Conservation (phyloP, 148 eudicot species). For the Rhododendron simsii region DNA sequence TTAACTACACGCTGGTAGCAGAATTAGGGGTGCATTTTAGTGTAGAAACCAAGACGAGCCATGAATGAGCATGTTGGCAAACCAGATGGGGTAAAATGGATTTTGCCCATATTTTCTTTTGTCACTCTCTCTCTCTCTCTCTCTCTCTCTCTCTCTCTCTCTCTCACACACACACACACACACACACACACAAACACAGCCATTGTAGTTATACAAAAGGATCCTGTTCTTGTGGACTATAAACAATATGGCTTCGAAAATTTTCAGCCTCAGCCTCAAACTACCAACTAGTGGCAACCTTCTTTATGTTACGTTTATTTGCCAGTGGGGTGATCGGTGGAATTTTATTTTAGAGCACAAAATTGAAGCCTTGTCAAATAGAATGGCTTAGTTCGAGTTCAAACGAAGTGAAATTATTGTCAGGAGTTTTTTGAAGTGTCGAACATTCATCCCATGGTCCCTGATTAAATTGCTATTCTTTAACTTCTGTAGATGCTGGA, state of each 20-base stretch:
- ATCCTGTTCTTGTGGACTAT: background rate
- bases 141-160: background rate
- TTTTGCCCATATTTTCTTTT: background rate
- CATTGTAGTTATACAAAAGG: background rate
- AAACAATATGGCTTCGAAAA: background rate
- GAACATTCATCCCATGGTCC: background rate
- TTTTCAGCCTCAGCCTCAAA: background rate
- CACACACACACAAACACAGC: background rate
- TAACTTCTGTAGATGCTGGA: constrained; percentile 56
- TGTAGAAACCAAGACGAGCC: background rate
- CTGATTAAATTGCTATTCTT: background rate
- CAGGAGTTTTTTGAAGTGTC: background rate
- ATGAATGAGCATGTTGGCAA: background rate
- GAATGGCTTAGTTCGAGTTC: background rate
- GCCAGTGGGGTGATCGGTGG: background rate
- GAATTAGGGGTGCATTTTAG: background rate
- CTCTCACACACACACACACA: too few species aligned
- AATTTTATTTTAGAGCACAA: background rate
- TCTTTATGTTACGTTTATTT: background rate
- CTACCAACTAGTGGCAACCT: background rate
- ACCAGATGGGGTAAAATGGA: background rate
- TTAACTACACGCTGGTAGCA: background rate
- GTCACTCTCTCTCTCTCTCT: background rate
- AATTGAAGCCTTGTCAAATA: background rate
- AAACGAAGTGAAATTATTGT: background rate